A percentile compares a stretch with the other conserved stretches of the same genome.
phyloP scores from a whole-genome alignment of 2,329 filamentous ascomycete genomes.

The Paecilomyces dactylethromorphus region DNA sequence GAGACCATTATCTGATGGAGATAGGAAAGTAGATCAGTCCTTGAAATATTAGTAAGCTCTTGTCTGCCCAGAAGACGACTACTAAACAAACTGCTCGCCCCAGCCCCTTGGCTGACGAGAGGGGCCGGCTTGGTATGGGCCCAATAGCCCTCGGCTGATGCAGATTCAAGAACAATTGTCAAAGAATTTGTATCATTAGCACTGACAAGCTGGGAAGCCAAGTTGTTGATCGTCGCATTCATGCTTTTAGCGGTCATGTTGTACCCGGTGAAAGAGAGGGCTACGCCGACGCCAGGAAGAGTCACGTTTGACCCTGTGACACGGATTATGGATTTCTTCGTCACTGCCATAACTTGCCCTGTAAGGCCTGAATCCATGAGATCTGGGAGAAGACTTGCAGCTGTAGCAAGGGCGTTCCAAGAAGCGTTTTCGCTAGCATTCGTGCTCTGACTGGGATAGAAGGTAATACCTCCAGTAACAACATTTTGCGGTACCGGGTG shows the following conservation, averaged over 20 bases:
- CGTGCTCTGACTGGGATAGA: background rate
- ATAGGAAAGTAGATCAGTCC: conserved; percentile 4
- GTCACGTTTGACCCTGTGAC: no score
- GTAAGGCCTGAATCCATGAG: conserved; percentile 23
- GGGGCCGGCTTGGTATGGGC: conserved; percentile 17
- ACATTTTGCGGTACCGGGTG: conserved; percentile 12
- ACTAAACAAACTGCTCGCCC: conserved; percentile 21
- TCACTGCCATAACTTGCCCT: conserved; percentile 17
- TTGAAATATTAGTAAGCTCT: conserved; percentile 17
- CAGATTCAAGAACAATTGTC: background rate
- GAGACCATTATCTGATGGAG: conserved; percentile 7
- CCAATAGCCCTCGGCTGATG: background rate
- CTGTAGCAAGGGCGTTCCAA: conserved; percentile 25
- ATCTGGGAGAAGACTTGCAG: conserved; percentile 18
- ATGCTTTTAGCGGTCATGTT: conserved; percentile 16
- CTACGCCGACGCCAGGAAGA: no score
- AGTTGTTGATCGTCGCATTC: conserved; percentile 10
- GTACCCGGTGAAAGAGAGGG: conserved; percentile 12
- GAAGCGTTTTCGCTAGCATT: conserved; percentile 18
- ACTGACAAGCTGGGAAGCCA: conserved; percentile 5
- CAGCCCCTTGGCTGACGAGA: conserved; percentile 21
- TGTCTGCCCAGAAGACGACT: conserved; percentile 29
- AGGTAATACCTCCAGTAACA: conserved; percentile 7
- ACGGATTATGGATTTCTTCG: conserved; percentile 9
- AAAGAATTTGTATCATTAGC: background rate